Conservation (phyloP, 129 eudicot genomes). For the Tagetes patula region DNA sequence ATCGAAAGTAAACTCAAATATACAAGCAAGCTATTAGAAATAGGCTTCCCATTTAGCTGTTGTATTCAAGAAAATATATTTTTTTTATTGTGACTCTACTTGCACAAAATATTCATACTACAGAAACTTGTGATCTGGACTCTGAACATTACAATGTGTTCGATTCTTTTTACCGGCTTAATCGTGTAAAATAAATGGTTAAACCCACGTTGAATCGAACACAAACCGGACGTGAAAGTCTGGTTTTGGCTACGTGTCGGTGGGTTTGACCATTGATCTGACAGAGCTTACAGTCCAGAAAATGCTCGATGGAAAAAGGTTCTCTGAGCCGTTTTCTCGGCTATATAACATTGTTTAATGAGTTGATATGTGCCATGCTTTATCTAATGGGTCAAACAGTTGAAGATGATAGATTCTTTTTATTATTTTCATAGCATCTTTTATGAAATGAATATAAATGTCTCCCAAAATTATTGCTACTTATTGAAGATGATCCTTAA, state of each 20-base stretch:
- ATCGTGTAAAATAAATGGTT: background rate
- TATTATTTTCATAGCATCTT: background rate
- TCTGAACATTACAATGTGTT: background rate
- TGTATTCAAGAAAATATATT: conserved; percentile 1
- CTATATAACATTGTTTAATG: too few species aligned
- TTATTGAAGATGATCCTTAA: background rate
- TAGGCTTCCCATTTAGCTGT: conserved; percentile 5
- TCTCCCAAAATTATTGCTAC: background rate
- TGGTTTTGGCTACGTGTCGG: too few species aligned
- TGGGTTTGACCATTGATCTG: too few species aligned
- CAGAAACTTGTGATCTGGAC: background rate
- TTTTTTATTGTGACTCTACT: background rate
- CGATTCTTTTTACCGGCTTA: background rate
- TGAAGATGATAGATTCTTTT: too few species aligned
- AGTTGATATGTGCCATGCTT: too few species aligned
- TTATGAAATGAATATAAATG: background rate
- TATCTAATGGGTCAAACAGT: too few species aligned
- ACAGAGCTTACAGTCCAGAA: too few species aligned
- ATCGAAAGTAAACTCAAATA: background rate
- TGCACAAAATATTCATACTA: background rate
- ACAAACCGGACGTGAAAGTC: background rate
- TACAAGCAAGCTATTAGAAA: too few species aligned
- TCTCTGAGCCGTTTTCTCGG: too few species aligned
- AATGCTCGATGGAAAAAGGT: too few species aligned
- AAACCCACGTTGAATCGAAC: background rate